Conservation (phyloP, 768 basidiomycete species). For the Lepiota venenata region DNA sequence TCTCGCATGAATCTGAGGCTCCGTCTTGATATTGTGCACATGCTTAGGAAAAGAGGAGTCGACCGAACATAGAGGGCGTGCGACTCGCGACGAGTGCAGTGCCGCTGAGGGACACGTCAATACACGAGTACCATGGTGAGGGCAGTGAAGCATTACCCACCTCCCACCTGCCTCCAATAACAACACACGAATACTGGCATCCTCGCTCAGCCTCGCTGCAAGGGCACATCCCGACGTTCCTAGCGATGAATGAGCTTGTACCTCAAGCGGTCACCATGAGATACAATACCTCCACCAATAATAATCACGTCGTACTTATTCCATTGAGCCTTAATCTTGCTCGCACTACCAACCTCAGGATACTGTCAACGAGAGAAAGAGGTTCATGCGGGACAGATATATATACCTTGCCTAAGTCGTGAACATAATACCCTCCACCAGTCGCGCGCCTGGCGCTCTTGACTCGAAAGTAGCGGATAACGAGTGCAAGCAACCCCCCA, state of each 20-base stretch:
- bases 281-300: constrained; percentile 45
- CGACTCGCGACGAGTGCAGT: constrained; percentile 32
- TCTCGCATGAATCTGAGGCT: constrained; percentile 47
- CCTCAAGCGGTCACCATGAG: background rate
- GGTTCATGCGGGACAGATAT: background rate
- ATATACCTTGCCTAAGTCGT: constrained; percentile 1
- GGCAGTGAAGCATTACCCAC: constrained; percentile 24
- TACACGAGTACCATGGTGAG: background rate
- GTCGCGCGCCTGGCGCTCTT: background rate
- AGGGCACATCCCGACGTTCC: constrained; percentile 61
- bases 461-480: constrained; percentile 1
- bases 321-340: constrained; percentile 1
- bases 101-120: constrained; percentile 34
- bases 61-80: constrained; percentile 36
- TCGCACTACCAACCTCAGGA: constrained; percentile 7
- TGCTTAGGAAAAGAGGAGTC: constrained; percentile 39
- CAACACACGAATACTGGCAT: constrained; percentile 46
- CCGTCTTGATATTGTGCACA: constrained; percentile 50
- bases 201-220: constrained; percentile 54
- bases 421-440: background rate
- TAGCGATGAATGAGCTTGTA: constrained; percentile 15
- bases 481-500: constrained; percentile 1
- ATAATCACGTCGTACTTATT: constrained; percentile 45
- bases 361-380: background rate
- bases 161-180: constrained; percentile 60